A percentile compares a stretch with the other conserved stretches of the same genome.
phyloP scores from a whole-genome alignment of 306 rosid genomes.

The Cucurbita argyrosperma region DNA sequence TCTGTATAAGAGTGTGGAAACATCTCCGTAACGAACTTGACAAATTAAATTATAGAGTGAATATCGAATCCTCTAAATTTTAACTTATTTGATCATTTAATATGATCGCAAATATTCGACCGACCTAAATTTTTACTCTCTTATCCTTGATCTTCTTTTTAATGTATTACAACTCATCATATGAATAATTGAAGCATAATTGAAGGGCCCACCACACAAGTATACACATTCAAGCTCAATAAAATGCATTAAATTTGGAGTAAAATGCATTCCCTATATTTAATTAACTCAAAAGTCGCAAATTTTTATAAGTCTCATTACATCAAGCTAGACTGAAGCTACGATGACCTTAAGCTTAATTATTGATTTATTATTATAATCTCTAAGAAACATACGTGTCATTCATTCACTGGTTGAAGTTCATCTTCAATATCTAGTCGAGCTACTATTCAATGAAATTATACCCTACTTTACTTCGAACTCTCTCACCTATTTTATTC shows the following conservation, averaged over 20 bases:
- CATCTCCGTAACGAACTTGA: no score
- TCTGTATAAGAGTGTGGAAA: no score
- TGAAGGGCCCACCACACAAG: neutral
- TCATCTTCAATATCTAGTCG: neutral
- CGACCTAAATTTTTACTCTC: neutral
- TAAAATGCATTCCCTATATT: neutral
- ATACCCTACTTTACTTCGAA: neutral
- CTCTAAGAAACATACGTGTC: neutral
- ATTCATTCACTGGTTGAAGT: neutral
- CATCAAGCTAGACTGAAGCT: no score
- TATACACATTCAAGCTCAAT: neutral
- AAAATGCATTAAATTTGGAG: neutral
- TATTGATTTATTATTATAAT: neutral
- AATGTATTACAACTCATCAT: neutral
- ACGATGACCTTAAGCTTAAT: no score
- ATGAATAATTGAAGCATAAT: neutral
- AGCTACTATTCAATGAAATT: neutral
- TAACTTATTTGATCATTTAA: neutral
- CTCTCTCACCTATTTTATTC: neutral
- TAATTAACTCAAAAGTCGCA: neutral
- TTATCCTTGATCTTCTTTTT: neutral
- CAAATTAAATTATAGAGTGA: no score
- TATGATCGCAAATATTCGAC: neutral
- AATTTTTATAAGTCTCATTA: no score
- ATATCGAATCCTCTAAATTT: no score